These are phyloP conservation scores for Urochloa ruziziensis DNA, from an alignment of 176 grass and related monocot genomes.

Conservation along the genomic window DNA sequence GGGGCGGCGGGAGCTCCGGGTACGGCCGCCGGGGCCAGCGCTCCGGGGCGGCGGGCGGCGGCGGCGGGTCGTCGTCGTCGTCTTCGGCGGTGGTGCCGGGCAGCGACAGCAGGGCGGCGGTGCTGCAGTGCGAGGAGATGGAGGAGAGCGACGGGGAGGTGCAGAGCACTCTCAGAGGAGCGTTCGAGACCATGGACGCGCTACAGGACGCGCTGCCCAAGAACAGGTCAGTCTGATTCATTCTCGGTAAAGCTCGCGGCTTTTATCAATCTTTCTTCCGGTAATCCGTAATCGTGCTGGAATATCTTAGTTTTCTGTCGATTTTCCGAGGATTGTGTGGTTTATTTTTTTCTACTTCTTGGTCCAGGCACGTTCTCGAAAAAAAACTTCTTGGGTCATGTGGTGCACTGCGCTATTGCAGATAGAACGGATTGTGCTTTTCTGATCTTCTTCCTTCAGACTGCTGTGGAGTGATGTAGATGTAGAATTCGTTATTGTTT, in stretches of 20 bases:
- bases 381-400: neutral
- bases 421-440: neutral
- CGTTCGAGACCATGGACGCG: conserved; percentile 77
- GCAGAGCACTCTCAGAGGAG: conserved; percentile 62
- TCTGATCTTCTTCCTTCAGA: neutral
- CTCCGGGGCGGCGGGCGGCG: neutral
- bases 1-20: neutral
- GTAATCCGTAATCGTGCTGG: neutral
- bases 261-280: conserved; percentile 6
- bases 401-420: neutral
- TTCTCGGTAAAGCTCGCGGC: neutral
- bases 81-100: conserved; percentile 45
- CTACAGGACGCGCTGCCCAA: conserved; percentile 64
- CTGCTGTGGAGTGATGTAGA: neutral
- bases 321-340: neutral
- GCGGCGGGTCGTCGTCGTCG: conserved; percentile 27
- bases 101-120: conserved; percentile 43
- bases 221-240: conserved; percentile 49
- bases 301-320: neutral
- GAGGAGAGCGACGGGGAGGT: conserved; percentile 61
- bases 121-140: conserved; percentile 22
- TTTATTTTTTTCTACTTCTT: neutral
- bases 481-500: neutral
- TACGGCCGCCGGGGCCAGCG: neutral
- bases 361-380: too few relatives aligned